Evolutionary conservation across 2,329 filamentous ascomycete species (phyloP).

Genomic region (Hypomyces perniciosus): DNA sequence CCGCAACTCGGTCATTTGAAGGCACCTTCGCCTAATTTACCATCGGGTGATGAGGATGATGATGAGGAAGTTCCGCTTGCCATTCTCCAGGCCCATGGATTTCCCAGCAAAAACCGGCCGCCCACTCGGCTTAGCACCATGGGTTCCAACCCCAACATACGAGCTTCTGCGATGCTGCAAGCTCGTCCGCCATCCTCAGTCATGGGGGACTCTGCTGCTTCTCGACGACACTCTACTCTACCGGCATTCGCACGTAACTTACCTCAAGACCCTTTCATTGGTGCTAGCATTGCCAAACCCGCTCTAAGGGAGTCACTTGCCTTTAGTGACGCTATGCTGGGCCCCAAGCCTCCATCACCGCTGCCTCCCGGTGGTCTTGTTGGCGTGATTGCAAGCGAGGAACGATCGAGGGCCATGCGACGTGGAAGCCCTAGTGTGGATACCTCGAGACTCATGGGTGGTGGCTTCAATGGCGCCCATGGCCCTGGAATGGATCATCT

Average conservation of each 20-base stretch:
- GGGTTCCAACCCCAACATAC: slow-evolving; percentile 67
- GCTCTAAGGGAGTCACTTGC: slow-evolving; percentile 68
- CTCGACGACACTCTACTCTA: slow-evolving; percentile 42
- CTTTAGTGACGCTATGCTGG: slow-evolving; percentile 52
- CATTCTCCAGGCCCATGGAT: slow-evolving; percentile 83
- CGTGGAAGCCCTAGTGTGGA: slow-evolving; percentile 71
- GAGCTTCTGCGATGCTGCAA: slow-evolving; percentile 44
- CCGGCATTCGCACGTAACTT: slow-evolving; percentile 79
- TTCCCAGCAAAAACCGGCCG: slow-evolving; percentile 71
- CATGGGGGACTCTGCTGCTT: slow-evolving; percentile 42
- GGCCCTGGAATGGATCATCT: slow-evolving; percentile 42
- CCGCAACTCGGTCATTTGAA: slow-evolving; percentile 47
- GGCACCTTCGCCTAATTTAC: slow-evolving; percentile 30
- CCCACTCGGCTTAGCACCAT: slow-evolving; percentile 60
- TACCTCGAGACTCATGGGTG: slow-evolving; percentile 32
- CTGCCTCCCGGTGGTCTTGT: slow-evolving; percentile 72
- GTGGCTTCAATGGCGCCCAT: slow-evolving; percentile 31
- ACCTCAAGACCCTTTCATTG: slow-evolving; percentile 79
- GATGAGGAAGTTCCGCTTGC: slow-evolving; percentile 85
- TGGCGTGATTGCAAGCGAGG: slow-evolving; percentile 81
- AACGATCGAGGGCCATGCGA: slow-evolving; percentile 69
- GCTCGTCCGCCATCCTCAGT: slow-evolving; percentile 51
- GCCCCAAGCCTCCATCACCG: slow-evolving; percentile 30
- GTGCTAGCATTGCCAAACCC: slow-evolving; percentile 68
- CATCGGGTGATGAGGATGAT: slow-evolving; percentile 70